Evolutionary conservation across 352 stramenopile species (phyloP).

Genomic region (Pythium phragmiticola): DNA sequence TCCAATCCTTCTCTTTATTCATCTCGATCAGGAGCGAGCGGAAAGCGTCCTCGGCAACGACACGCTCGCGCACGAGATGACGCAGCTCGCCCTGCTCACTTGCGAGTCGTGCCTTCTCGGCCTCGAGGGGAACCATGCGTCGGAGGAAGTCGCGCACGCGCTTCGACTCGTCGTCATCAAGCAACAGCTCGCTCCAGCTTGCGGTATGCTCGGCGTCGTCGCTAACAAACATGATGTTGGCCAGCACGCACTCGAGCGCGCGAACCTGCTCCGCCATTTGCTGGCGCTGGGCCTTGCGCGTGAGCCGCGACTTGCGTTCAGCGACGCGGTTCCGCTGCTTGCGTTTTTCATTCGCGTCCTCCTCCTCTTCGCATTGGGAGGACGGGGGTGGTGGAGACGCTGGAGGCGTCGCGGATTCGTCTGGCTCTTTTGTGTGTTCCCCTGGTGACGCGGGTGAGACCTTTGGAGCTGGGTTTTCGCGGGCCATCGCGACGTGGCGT

Average conservation of each 20-base stretch:
- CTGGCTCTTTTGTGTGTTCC: no score
- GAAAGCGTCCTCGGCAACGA: background rate
- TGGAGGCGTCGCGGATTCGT: no score
- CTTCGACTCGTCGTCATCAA: constrained; percentile 3
- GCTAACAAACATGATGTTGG: constrained; percentile 6
- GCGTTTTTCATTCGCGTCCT: background rate
- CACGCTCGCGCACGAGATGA: background rate
- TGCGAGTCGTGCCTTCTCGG: background rate
- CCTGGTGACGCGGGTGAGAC: no score
- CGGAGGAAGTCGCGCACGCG: constrained; percentile 2
- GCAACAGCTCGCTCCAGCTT: background rate
- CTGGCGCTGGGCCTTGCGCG: background rate
- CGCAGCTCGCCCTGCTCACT: constrained; percentile 2
- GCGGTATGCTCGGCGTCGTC: background rate
- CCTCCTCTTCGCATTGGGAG: no score
- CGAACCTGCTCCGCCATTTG: background rate
- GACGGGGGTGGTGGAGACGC: no score
- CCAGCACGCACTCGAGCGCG: constrained; percentile 6
- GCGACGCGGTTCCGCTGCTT: background rate
- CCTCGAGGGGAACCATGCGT: background rate
- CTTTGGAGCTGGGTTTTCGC: no score
- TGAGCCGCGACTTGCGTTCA: background rate
- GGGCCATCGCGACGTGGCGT: no score
- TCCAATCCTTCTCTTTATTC: constrained; percentile 3
- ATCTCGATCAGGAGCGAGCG: background rate